Percentiles rank a stretch among this genome's conserved stretches.
Evolutionary conservation across 2,329 filamentous ascomycete genomes (phyloP).

Genomic region (Ascochyta fabae): DNA sequence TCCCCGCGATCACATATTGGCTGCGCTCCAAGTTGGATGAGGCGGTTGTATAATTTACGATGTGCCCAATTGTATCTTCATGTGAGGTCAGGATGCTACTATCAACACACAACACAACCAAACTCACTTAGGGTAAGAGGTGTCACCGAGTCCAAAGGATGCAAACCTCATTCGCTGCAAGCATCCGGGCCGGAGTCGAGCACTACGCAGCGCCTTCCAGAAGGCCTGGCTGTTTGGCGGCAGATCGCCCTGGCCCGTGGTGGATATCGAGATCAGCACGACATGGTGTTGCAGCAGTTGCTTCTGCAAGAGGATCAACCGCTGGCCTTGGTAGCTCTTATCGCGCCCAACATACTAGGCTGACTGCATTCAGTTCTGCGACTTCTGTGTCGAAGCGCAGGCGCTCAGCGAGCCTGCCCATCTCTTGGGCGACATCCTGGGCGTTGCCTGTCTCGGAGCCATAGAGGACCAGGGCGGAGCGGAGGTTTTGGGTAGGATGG

Average conservation of each 20-base stretch:
- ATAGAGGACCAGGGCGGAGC: conserved; percentile 76
- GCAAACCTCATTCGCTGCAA: conserved; percentile 75
- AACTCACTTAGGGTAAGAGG: conserved; percentile 86
- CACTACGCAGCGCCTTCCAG: conserved; percentile 84
- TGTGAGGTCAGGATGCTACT: conserved; percentile 8
- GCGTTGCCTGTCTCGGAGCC: conserved; percentile 95
- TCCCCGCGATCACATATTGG: conserved; percentile 81
- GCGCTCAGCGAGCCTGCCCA: conserved; percentile 76
- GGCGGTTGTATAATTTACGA: conserved; percentile 82
- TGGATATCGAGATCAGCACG: conserved; percentile 84
- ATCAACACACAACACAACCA: not conserved
- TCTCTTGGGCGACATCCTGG: conserved; percentile 86
- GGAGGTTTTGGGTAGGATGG: conserved; percentile 24
- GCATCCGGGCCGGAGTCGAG: conserved; percentile 74
- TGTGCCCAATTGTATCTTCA: conserved; percentile 89
- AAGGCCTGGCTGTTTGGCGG: conserved; percentile 81
- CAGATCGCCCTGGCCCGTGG: conserved; percentile 92
- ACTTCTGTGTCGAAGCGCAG: conserved; percentile 79
- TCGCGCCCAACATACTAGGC: conserved; percentile 66
- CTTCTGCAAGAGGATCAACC: conserved; percentile 38
- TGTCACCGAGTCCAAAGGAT: conserved; percentile 91
- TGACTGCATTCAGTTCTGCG: conserved; percentile 76
- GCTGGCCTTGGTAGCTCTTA: not conserved
- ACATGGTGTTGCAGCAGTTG: conserved; percentile 58
- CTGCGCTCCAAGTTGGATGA: conserved; percentile 81